Evolutionary conservation across 768 basidiomycete genomes (phyloP).

Genomic region (Leccinum rimulosum): DNA sequence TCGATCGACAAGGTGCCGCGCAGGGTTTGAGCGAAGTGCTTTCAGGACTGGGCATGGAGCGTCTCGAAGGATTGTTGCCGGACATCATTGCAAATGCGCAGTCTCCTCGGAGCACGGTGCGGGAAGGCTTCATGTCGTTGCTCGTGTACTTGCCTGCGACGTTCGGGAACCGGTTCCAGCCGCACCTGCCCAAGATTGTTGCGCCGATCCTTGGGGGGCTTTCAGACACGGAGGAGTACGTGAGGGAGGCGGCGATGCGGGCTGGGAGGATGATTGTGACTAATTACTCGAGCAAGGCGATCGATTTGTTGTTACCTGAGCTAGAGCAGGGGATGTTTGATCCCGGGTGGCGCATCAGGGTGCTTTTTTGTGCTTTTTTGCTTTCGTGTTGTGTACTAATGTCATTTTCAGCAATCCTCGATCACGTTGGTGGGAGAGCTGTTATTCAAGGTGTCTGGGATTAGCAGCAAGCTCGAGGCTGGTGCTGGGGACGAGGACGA

Average conservation of each 20-base stretch:
- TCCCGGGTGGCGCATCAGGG: constrained; percentile 90
- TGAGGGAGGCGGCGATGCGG: constrained; percentile 95
- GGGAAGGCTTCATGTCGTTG: constrained; percentile 98
- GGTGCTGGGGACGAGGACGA: constrained; percentile 78
- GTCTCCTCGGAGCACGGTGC: constrained; percentile 84
- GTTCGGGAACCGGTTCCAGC: constrained; percentile 94
- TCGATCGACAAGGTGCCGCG: constrained; percentile 96
- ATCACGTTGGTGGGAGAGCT: constrained; percentile 95
- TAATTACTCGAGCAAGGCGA: constrained; percentile 89
- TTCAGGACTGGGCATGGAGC: constrained; percentile 95
- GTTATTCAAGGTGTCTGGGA: constrained; percentile 95
- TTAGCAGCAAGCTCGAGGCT: constrained; percentile 77
- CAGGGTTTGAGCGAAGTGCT: constrained; percentile 96
- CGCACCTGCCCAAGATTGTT: constrained; percentile 93
- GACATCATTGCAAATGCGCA: constrained; percentile 91
- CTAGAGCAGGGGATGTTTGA: constrained; percentile 96
- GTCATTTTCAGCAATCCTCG: constrained; percentile 72
- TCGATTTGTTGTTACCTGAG: constrained; percentile 91
- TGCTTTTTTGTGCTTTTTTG: constrained; percentile 37
- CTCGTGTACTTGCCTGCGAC: constrained; percentile 94
- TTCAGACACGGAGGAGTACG: constrained; percentile 91
- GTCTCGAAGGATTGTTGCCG: constrained; percentile 89
- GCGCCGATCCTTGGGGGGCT: constrained; percentile 88
- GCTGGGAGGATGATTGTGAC: constrained; percentile 98
- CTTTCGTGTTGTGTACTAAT: neutral